phyloP scores from a whole-genome alignment of 768 basidiomycete species.

The Porpolomopsis calyptriformis region DNA sequence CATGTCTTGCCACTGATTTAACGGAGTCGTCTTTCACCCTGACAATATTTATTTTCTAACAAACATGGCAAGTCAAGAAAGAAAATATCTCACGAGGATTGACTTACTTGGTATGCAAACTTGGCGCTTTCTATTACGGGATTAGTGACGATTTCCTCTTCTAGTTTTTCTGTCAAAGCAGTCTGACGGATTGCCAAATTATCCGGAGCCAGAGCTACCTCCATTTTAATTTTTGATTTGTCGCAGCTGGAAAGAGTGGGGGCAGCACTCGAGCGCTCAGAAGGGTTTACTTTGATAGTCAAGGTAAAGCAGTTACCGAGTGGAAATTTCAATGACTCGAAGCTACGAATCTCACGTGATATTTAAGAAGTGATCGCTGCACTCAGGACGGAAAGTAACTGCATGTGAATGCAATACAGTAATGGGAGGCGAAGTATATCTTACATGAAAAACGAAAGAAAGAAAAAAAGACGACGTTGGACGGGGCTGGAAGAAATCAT shows the following conservation, averaged over 20 bases:
- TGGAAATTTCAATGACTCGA: no score
- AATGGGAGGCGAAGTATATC: no score
- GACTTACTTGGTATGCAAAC: slow-evolving; percentile 45
- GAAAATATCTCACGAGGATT: neutral
- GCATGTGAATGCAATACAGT: no score
- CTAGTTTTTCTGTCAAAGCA: slow-evolving; percentile 21
- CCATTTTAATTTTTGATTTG: neutral
- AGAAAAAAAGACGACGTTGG: no score
- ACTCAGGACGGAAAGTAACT: no score
- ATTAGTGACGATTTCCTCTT: slow-evolving; percentile 22
- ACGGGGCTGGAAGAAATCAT: neutral
- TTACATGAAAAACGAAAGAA: no score
- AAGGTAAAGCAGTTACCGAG: no score
- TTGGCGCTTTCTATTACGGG: slow-evolving; percentile 52
- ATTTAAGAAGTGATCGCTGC: no score
- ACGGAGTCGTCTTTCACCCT: slow-evolving; percentile 51
- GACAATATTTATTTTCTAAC: slow-evolving; percentile 50
- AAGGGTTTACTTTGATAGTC: no score
- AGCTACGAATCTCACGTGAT: no score
- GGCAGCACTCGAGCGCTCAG: no score
- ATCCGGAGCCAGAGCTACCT: neutral
- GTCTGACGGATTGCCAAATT: neutral
- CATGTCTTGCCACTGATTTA: slow-evolving; percentile 54
- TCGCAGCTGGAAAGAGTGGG: no score
- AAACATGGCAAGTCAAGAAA: slow-evolving; percentile 4